Evolutionary conservation across 2,329 filamentous ascomycete species (phyloP), one percentile per base, ranked within the genome.

Genomic region (Biscogniauxia sp.): DNA sequence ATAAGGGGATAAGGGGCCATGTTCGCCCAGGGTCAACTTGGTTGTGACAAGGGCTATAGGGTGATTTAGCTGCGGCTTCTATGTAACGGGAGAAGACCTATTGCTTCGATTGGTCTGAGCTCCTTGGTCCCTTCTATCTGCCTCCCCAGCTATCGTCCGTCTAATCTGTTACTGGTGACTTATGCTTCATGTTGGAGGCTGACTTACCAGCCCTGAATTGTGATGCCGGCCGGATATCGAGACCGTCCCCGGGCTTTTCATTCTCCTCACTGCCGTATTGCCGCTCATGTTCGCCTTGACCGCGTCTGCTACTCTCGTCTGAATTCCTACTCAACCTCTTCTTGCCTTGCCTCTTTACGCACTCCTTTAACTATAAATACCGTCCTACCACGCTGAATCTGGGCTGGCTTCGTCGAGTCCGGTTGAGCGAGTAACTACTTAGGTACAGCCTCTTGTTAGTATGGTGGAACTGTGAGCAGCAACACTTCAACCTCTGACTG

Each of bases 61-160:
- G 37, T 45, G 37, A 45, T n/a, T 45, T 45, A n/a, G 37, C 37
- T 45, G 37, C 11, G 11, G 37, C 37, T 45, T n/a, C 37, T 45
- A 45, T 45, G 37, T 45, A 45, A 45, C 37, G 11, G 37, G 37
- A n/a, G 5, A 45, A n/a, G 17, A 17, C 15, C 17, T n/a, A 6
- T 6, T 17, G 11, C 37, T 45, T n/a, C 37, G 37, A 45, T 5
- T 45, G 37, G 37, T n/a, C 37, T n/a, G 37, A n/a, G 37, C 17
- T 60, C 32, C 23, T 49, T 59, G 32, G 41, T 26, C 41, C 25
- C 60, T 50, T 61, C 58, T 56, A 53, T 61, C 50, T 3, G 19
- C 50, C 50, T 20, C 11, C 9, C 52, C 52, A 17, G 15, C 25
- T 32, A 54, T 51, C 50, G 1, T 58, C 63, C 62, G 57, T 50